Evolutionary conservation across 345 rosid species (phyloP).

Genomic region (Gossypium raimondii): DNA sequence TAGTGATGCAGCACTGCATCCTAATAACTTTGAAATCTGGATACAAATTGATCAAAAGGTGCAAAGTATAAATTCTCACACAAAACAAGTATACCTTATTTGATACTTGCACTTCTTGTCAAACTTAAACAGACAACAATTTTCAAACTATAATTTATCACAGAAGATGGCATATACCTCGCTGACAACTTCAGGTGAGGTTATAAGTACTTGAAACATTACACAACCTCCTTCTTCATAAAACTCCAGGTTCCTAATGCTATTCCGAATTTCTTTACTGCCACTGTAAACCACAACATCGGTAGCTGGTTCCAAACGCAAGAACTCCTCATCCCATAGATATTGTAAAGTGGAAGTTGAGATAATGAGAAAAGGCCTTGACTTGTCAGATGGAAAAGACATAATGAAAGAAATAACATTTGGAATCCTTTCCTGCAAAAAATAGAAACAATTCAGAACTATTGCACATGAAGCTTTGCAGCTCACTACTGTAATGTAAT

Average conservation of each 20-base stretch:
- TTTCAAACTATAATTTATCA: conserved; percentile 3
- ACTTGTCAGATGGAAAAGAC: conserved; percentile 25
- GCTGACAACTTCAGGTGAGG: conserved; percentile 40
- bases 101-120: background rate
- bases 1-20: conserved; percentile 2
- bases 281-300: conserved; percentile 46
- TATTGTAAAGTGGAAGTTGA: conserved; percentile 31
- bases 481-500: background rate
- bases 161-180: conserved; percentile 37
- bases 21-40: background rate
- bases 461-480: background rate
- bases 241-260: conserved; percentile 42
- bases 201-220: conserved; percentile 47
- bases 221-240: conserved; percentile 31
- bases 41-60: background rate
- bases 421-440: conserved; percentile 42
- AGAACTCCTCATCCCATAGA: conserved; percentile 49
- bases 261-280: conserved; percentile 30
- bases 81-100: background rate
- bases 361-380: conserved; percentile 44
- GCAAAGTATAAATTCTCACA: background rate
- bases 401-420: conserved; percentile 36
- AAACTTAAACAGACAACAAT: background rate
- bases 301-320: conserved; percentile 31
- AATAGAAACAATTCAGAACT: conserved; percentile 10